These are phyloP conservation scores for Nectriaceae sp. DNA, from an alignment of 2,329 filamentous ascomycete genomes.

Conservation along the genomic window DNA sequence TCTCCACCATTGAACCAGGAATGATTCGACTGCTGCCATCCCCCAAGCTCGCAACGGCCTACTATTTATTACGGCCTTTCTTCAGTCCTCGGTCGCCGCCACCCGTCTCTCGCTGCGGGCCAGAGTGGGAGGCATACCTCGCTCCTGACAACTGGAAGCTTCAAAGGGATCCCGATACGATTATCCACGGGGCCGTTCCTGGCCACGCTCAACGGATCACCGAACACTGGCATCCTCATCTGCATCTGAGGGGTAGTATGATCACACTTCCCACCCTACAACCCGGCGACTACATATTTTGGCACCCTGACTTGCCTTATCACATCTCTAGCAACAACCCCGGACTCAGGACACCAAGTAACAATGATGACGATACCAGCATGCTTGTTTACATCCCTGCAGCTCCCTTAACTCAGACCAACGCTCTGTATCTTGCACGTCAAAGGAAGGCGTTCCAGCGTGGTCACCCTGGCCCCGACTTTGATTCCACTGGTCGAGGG, in stretches of 20 bases:
- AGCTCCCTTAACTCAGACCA: constrained; percentile 58
- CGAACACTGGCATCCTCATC: constrained; percentile 59
- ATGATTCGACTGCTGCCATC: constrained; percentile 76
- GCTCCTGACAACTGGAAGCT: constrained; percentile 47
- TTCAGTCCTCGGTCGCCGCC: constrained; percentile 48
- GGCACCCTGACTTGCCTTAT: constrained; percentile 60
- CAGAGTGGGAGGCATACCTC: constrained; percentile 54
- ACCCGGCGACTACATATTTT: constrained; percentile 59
- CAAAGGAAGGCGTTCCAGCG: constrained; percentile 59
- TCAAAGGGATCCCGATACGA: constrained; percentile 52
- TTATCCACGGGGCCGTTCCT: constrained; percentile 60
- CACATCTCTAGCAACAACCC: constrained; percentile 49
- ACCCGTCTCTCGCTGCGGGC: constrained; percentile 40
- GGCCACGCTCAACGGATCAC: constrained; percentile 60
- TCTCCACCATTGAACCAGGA: constrained; percentile 59
- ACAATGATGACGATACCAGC: constrained; percentile 37
- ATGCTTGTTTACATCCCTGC: constrained; percentile 59
- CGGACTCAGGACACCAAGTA: constrained; percentile 30
- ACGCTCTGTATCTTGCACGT: constrained; percentile 57
- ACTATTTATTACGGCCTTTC: constrained; percentile 67
- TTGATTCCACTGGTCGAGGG: constrained; percentile 54
- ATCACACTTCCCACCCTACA: constrained; percentile 57
- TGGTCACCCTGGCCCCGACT: constrained; percentile 56
- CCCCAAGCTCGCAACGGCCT: constrained; percentile 73
- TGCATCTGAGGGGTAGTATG: constrained; percentile 54